phyloP scores from a whole-genome alignment of 2,329 filamentous ascomycete species.

The Gnomoniopsis sp. region DNA sequence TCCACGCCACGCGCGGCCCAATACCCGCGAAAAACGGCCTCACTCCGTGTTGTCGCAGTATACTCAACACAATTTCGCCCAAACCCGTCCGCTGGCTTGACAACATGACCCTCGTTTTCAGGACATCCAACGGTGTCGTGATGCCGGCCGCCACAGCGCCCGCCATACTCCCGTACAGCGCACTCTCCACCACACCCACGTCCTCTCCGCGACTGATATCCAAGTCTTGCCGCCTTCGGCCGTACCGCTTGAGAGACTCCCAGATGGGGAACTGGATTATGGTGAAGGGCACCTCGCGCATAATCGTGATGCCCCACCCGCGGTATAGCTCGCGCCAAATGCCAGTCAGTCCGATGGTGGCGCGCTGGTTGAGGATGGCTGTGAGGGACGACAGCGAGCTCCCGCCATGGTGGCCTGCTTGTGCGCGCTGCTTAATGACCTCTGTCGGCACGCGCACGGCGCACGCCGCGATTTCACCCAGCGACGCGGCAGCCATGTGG shows the following conservation, averaged over 20 bases:
- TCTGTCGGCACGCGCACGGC: conserved; percentile 91
- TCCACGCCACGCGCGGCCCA: conserved; percentile 88
- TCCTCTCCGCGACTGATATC: conserved; percentile 28
- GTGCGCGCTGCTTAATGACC: conserved; percentile 94
- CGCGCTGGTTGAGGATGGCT: conserved; percentile 60
- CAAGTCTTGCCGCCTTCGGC: conserved; percentile 31
- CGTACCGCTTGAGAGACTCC: conserved; percentile 82
- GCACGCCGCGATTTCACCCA: conserved; percentile 91
- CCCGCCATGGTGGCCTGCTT: conserved; percentile 77
- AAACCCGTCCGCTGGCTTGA: conserved; percentile 64
- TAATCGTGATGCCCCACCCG: conserved; percentile 87
- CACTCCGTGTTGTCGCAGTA: conserved; percentile 62
- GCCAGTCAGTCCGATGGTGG: conserved; percentile 41
- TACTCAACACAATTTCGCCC: conserved; percentile 56
- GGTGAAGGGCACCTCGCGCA: conserved; percentile 95
- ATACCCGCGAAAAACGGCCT: conserved; percentile 71
- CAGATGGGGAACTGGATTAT: conserved; percentile 96
- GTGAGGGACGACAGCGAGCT: conserved; percentile 64
- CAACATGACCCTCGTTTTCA: conserved; percentile 97
- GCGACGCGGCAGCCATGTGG: conserved; percentile 81
- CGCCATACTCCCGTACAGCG: conserved; percentile 76
- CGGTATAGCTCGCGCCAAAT: conserved; percentile 86
- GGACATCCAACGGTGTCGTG: conserved; percentile 90
- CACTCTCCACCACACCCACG: conserved; percentile 74
- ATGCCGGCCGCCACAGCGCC: conserved; percentile 82